phyloP scores from a whole-genome alignment of 768 basidiomycete species.

The Naganishia randhawae region DNA sequence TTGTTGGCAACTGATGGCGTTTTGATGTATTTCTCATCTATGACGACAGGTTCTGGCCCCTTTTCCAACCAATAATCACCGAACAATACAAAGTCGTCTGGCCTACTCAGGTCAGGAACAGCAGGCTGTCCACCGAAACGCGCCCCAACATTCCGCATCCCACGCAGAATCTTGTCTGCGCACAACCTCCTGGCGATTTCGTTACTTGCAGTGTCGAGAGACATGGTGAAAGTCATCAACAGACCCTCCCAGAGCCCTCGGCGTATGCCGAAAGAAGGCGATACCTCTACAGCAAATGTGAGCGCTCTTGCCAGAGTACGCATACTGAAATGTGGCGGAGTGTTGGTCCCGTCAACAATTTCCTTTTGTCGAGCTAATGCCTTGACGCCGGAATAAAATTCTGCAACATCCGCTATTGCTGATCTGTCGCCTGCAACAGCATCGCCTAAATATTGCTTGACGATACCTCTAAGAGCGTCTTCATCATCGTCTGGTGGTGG shows the following conservation, averaged over 20 bases:
- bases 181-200: constrained; percentile 65
- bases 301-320: constrained; percentile 86
- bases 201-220: constrained; percentile 70
- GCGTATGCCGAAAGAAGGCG: constrained; percentile 70
- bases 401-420: constrained; percentile 82
- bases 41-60: constrained; percentile 62
- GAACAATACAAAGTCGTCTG: constrained; percentile 68
- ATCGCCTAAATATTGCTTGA: constrained; percentile 82
- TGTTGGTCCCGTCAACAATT: constrained; percentile 89
- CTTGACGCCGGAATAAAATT: constrained; percentile 82
- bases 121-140: constrained; percentile 67
- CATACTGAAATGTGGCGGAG: constrained; percentile 93
- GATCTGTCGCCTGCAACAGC: constrained; percentile 78
- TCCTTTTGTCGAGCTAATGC: constrained; percentile 65
- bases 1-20: constrained; percentile 93
- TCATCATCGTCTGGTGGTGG: constrained; percentile 88
- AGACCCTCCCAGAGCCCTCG: constrained; percentile 93
- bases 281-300: constrained; percentile 80
- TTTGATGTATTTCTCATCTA: constrained; percentile 77
- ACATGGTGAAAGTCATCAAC: constrained; percentile 97
- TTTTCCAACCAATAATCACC: constrained; percentile 86
- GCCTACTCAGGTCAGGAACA: constrained; percentile 55
- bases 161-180: constrained; percentile 70
- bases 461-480: constrained; percentile 80
- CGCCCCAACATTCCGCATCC: constrained; percentile 74